Evolutionary conservation across 345 rosid species (phyloP).

Genomic region (Dimocarpus longan): DNA sequence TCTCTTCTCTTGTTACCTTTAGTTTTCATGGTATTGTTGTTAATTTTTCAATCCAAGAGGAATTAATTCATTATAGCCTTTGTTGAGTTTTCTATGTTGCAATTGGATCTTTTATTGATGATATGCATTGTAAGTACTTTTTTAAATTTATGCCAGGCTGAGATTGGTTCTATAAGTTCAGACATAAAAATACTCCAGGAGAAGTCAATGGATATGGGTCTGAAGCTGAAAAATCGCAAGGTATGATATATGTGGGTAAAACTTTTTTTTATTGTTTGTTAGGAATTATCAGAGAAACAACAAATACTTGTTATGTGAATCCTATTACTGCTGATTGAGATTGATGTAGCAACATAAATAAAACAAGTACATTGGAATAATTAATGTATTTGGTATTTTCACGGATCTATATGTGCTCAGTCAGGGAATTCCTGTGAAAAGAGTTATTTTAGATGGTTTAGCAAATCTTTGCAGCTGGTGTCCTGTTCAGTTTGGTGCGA

Average conservation of each 20-base stretch:
- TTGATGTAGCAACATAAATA: too few species aligned
- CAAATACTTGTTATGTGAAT: constrained; percentile 1
- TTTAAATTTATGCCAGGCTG: constrained; percentile 52
- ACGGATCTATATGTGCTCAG: too few species aligned
- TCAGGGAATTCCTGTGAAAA: too few species aligned
- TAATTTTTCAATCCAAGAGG: background rate
- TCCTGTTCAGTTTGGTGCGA: background rate
- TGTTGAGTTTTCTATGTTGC: background rate
- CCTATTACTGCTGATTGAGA: constrained; percentile 1
- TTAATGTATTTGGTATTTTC: too few species aligned
- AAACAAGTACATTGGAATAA: too few species aligned
- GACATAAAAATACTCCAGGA: constrained; percentile 97
- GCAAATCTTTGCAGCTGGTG: background rate
- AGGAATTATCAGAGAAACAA: background rate
- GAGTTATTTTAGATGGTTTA: too few species aligned
- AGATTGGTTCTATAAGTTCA: constrained; percentile 97
- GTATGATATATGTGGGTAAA: constrained; percentile 37
- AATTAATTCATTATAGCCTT: background rate
- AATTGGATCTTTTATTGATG: constrained; percentile 11
- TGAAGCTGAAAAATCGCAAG: constrained; percentile 97
- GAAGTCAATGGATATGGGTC: constrained; percentile 99
- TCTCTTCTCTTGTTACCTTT: background rate
- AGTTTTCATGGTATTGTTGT: background rate
- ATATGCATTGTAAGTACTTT: background rate
- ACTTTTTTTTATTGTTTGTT: background rate